Percentiles rank a stretch among this genome's conserved stretches.
These are phyloP conservation scores for Kwoniella heveanensis DNA, from an alignment of 768 basidiomycete genomes.

Conservation along the genomic window DNA sequence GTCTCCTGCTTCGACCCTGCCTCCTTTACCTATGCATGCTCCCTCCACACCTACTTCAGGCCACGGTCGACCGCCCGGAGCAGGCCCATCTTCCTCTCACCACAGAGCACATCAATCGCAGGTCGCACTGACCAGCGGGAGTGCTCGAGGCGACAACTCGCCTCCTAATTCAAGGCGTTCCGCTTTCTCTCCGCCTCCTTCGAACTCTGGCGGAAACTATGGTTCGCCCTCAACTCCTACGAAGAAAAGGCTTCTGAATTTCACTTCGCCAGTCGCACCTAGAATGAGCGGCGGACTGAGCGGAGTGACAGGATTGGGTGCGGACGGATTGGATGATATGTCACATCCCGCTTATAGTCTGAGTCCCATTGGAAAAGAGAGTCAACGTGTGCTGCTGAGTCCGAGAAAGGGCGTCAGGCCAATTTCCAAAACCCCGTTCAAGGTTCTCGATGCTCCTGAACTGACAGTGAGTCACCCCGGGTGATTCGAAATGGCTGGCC, in stretches of 20 bases:
- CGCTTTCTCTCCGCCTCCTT: conserved; percentile 45
- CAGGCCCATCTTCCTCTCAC: conserved; percentile 40
- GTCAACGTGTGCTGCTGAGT: conserved; percentile 77
- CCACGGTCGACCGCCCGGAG: conserved; percentile 47
- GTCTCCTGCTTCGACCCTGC: conserved; percentile 44
- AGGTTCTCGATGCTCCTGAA: conserved; percentile 95
- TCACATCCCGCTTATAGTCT: conserved; percentile 86
- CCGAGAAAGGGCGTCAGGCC: conserved; percentile 77
- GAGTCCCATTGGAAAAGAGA: conserved; percentile 82
- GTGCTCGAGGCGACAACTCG: conserved; percentile 24
- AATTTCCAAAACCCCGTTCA: conserved; percentile 92
- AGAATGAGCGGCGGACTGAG: conserved; percentile 57
- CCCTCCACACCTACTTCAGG: conserved; percentile 50
- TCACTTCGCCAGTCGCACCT: conserved; percentile 56
- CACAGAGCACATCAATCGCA: conserved; percentile 47
- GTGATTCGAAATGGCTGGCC: no score
- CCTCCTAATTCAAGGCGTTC: conserved; percentile 39
- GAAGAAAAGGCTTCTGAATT: conserved; percentile 53
- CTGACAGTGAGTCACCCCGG: conserved; percentile 64
- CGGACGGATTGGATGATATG: conserved; percentile 69
- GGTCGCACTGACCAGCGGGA: conserved; percentile 35
- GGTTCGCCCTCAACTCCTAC: conserved; percentile 52
- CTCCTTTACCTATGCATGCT: conserved; percentile 48
- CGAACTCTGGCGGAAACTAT: not conserved
- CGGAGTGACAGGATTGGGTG: conserved; percentile 38